Evolutionary conservation across 2,329 filamentous ascomycete genomes (phyloP).

Genomic region (Penicillium glabrum): DNA sequence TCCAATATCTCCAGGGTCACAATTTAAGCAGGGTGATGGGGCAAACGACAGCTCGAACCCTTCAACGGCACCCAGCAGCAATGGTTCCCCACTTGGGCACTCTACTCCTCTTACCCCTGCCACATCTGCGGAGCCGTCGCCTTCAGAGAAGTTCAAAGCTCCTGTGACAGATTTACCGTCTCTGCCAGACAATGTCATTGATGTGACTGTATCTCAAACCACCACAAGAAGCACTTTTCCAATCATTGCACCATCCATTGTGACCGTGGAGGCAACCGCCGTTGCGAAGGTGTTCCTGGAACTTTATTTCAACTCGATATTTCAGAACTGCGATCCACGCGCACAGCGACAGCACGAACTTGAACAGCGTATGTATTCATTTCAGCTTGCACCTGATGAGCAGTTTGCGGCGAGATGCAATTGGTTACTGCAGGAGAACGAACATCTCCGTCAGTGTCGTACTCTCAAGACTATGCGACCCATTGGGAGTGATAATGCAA

Average conservation of each 20-base stretch:
- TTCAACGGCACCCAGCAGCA: constrained; percentile 33
- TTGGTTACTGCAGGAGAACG: constrained; percentile 68
- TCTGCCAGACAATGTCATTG: neutral
- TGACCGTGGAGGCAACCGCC: constrained; percentile 74
- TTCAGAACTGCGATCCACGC: constrained; percentile 59
- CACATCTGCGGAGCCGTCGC: constrained; percentile 35
- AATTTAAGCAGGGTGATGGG: constrained; percentile 28
- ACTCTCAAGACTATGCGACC: constrained; percentile 63
- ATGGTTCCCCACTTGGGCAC: constrained; percentile 29
- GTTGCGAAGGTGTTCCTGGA: constrained; percentile 86
- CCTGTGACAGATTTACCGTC: neutral
- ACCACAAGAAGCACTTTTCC: neutral
- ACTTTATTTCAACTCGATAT: constrained; percentile 73
- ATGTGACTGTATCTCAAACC: neutral
- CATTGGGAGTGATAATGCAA: constrained; percentile 45
- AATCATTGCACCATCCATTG: constrained; percentile 32
- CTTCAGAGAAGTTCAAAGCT: constrained; percentile 13
- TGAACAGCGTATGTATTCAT: constrained; percentile 62
- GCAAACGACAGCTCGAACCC: constrained; percentile 34
- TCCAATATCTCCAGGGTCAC: constrained; percentile 1
- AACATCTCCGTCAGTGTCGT: constrained; percentile 72
- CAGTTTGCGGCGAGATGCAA: constrained; percentile 53
- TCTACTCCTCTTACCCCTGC: constrained; percentile 38
- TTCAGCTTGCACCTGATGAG: constrained; percentile 58
- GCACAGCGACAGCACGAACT: constrained; percentile 62